Conservation (phyloP, 2,329 filamentous ascomycete genomes). For the Phialocephala subalpina region DNA sequence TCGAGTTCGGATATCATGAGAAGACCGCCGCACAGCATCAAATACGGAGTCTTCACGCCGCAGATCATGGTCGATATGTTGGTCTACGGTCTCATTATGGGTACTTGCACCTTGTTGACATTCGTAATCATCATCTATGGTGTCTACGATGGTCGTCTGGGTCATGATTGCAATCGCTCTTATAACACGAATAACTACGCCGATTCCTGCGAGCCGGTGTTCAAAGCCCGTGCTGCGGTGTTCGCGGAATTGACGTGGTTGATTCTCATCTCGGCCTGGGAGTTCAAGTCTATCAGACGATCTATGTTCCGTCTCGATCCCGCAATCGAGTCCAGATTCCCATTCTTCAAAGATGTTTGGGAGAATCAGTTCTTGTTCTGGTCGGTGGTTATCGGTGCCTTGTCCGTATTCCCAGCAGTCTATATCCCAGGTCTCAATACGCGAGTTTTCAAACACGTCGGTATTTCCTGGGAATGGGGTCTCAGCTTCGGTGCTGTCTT, state of each 20-base stretch:
- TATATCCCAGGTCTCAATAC: constrained; percentile 72
- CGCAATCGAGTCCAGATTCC: constrained; percentile 45
- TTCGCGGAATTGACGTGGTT: constrained; percentile 65
- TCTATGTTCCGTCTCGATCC: constrained; percentile 65
- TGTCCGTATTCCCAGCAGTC: constrained; percentile 63
- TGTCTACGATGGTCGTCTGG: constrained; percentile 58
- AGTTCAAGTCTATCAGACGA: constrained; percentile 64
- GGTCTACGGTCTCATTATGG: constrained; percentile 60
- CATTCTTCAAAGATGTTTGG: constrained; percentile 51
- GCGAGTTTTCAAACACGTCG: constrained; percentile 67
- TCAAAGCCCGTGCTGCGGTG: constrained; percentile 61
- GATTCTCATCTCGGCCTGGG: constrained; percentile 64
- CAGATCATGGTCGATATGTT: constrained; percentile 62
- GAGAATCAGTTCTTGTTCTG: constrained; percentile 70
- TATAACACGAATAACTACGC: constrained; percentile 60
- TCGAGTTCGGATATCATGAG: constrained; percentile 61
- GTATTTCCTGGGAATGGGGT: constrained; percentile 71
- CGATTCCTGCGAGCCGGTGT: constrained; percentile 59
- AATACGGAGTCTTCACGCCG: constrained; percentile 57
- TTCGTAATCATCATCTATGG: constrained; percentile 62
- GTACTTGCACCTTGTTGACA: constrained; percentile 55
- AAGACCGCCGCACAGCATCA: constrained; percentile 60
- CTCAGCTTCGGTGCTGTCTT: constrained; percentile 64
- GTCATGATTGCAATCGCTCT: constrained; percentile 59
- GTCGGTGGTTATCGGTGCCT: constrained; percentile 59